Base-by-base conservation (phyloP, 768 basidiomycete species). In the Glaciozyma antarctica region DNA sequence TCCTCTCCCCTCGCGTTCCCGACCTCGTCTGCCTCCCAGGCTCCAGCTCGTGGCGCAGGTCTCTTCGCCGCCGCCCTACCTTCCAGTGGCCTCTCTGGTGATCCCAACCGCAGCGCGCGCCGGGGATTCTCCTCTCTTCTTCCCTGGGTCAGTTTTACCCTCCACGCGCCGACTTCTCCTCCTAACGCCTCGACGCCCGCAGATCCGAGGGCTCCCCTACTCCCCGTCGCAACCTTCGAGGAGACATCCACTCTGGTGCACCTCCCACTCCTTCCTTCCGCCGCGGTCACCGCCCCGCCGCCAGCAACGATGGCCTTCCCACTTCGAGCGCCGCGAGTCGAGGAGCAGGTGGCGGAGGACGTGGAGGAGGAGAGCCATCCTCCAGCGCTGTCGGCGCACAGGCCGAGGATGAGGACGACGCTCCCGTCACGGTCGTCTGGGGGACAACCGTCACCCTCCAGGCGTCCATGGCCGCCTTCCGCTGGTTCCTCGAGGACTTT, bases 381-480 rank as follows among this genome's bases (percentile, higher is more conserved):
- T 71, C 65, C 3, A 62, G 58, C 0, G 66, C 49, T 17, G 47
- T n/a, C 52, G 48, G 55, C 5, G 58, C 53, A 22, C 68, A 56
- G 41, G 60, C 30, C 34, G 63, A 70, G 22, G 66, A 62, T 8
- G 68, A 66, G 32, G 65, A 63, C 34, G 74, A 64, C 32, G 78
- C 77, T 60, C 82, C 90, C 82, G 88, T 77, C 45, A 78, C 77
- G 61, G 91, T 90, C 28, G 90, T 99, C 66, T 99, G 95, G 94
- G 95, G 95, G 38, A 99, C 95, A 0, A 93, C 90, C 2, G 92
- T 99, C 72, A 88, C 89, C 70, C 81, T 99, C 32, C 82, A 85
- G 5, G 88, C 94, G 75, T 87, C 88, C 17, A 95, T 97, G 88
- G 86, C 85, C 72, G 77, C 86, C 24, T 98, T 97, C 79, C 83